Evolutionary conservation across 2,329 filamentous ascomycete genomes (phyloP).

Genomic region (Penicillium occitanis): DNA sequence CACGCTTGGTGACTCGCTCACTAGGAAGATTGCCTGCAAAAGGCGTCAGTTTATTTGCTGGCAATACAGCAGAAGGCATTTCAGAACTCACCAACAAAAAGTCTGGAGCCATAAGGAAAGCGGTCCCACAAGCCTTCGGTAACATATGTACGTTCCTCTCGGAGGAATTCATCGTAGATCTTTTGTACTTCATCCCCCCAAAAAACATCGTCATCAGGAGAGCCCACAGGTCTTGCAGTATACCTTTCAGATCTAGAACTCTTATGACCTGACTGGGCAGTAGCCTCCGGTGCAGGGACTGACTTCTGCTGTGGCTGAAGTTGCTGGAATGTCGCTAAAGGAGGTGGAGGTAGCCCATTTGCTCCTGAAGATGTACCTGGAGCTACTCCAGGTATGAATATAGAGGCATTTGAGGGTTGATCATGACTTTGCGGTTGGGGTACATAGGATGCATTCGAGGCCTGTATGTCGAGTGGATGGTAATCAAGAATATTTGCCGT

Average conservation of each 20-base stretch:
- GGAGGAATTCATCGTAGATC: slow-evolving; percentile 53
- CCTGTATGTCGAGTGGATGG: slow-evolving; percentile 38
- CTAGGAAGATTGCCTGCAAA: slow-evolving; percentile 79
- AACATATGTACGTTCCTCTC: slow-evolving; percentile 52
- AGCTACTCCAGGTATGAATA: slow-evolving; percentile 34
- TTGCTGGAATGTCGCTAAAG: slow-evolving; percentile 42
- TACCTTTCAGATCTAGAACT: slow-evolving; percentile 32
- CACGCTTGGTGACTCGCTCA: slow-evolving; percentile 88
- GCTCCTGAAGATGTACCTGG: slow-evolving; percentile 38
- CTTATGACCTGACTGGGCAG: slow-evolving; percentile 27
- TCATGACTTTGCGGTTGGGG: slow-evolving; percentile 29
- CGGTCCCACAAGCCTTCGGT: slow-evolving; percentile 55
- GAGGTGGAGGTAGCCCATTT: slow-evolving; percentile 42
- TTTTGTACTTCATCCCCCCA: slow-evolving; percentile 52
- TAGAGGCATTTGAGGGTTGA: slow-evolving; percentile 25
- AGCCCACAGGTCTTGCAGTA: slow-evolving; percentile 26
- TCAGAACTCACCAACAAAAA: slow-evolving; percentile 49
- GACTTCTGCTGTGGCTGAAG: slow-evolving; percentile 13
- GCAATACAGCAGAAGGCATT: background rate
- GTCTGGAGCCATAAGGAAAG: slow-evolving; percentile 49
- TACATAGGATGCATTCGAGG: slow-evolving; percentile 28
- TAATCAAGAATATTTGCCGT: slow-evolving; percentile 42
- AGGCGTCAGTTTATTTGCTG: background rate
- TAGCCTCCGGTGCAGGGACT: slow-evolving; percentile 27
- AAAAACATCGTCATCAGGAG: slow-evolving; percentile 43